phyloP scores from a whole-genome alignment of 1,284 basidiomycete genomes.

The Limonomyces culmigenus region DNA sequence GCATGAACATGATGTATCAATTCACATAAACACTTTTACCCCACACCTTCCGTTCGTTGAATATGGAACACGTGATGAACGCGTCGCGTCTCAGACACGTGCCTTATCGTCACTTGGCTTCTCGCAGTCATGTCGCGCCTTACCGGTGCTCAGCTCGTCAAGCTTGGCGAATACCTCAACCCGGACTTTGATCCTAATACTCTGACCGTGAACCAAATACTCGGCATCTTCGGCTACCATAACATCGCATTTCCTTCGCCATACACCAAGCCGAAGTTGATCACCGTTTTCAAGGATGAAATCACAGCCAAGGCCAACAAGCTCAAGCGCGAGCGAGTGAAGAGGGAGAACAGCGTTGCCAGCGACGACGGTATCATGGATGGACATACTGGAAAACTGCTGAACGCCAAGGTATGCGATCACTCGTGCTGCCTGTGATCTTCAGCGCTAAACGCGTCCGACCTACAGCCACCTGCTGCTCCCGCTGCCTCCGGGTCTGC shows the following conservation, averaged over 20 bases:
- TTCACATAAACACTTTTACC: too few species aligned
- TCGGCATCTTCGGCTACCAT: slow-evolving; percentile 73
- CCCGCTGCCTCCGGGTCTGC: too few species aligned
- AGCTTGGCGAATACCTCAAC: slow-evolving; percentile 65
- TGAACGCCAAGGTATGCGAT: slow-evolving; percentile 17
- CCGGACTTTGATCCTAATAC: slow-evolving; percentile 67
- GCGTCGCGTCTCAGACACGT: slow-evolving; percentile 10
- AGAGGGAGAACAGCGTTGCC: slow-evolving; percentile 48
- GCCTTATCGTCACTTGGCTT: slow-evolving; percentile 5
- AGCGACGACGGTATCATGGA: slow-evolving; percentile 70
- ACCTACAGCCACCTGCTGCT: too few species aligned
- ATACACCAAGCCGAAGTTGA: slow-evolving; percentile 76
- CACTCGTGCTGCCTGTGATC: too few species aligned
- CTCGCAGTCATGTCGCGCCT: slow-evolving; percentile 49
- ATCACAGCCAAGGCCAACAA: slow-evolving; percentile 47
- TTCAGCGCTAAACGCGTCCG: too few species aligned
- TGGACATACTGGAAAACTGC: slow-evolving; percentile 52
- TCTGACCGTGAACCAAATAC: slow-evolving; percentile 69
- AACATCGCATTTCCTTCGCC: slow-evolving; percentile 61
- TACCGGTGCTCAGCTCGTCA: slow-evolving; percentile 56
- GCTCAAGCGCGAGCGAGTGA: slow-evolving; percentile 47
- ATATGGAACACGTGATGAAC: too few species aligned
- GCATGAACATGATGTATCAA: too few species aligned
- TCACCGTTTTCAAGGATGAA: slow-evolving; percentile 65
- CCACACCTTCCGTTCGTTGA: too few species aligned